These are phyloP conservation scores for Aleurites moluccanus DNA, from an alignment of 441 rosid genomes.

Conservation along the genomic window DNA sequence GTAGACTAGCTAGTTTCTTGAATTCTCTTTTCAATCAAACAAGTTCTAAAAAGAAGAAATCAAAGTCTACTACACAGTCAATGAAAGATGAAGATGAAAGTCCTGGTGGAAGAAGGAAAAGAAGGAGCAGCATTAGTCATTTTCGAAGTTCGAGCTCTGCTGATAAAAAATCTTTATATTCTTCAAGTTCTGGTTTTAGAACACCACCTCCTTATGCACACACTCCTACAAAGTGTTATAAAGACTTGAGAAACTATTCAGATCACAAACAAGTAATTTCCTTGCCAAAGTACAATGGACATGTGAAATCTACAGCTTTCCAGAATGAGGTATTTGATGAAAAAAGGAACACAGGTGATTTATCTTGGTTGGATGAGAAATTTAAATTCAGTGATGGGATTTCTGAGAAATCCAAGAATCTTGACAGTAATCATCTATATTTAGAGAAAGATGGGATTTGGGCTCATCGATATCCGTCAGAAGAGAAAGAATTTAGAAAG, in stretches of 20 bases:
- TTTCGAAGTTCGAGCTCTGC: constrained; percentile 56
- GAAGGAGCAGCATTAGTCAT: constrained; percentile 90
- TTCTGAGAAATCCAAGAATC: constrained; percentile 32
- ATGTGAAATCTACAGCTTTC: constrained; percentile 28
- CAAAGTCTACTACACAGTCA: constrained; percentile 50
- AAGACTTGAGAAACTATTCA: constrained; percentile 49
- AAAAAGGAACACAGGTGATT: constrained; percentile 31
- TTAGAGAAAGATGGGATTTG: constrained; percentile 36
- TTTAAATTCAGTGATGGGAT: constrained; percentile 33
- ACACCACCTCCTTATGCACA: constrained; percentile 67
- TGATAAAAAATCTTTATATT: constrained; percentile 51
- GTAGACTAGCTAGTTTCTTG: constrained; percentile 85
- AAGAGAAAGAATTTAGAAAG: constrained; percentile 32
- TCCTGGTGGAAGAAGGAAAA: constrained; percentile 63
- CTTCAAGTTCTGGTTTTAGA: constrained; percentile 70
- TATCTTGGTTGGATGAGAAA: constrained; percentile 54
- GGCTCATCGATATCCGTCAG: constrained; percentile 31
- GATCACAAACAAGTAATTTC: constrained; percentile 46
- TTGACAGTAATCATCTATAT: constrained; percentile 20
- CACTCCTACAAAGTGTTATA: constrained; percentile 64
- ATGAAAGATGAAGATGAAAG: constrained; percentile 64
- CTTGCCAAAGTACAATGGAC: constrained; percentile 31
- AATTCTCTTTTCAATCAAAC: constrained; percentile 82
- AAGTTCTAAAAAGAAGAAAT: constrained; percentile 65
- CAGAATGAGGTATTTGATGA: constrained; percentile 31